Conservation (phyloP, 2,329 filamentous ascomycete species). For the Dothideomycetidae sp. region DNA sequence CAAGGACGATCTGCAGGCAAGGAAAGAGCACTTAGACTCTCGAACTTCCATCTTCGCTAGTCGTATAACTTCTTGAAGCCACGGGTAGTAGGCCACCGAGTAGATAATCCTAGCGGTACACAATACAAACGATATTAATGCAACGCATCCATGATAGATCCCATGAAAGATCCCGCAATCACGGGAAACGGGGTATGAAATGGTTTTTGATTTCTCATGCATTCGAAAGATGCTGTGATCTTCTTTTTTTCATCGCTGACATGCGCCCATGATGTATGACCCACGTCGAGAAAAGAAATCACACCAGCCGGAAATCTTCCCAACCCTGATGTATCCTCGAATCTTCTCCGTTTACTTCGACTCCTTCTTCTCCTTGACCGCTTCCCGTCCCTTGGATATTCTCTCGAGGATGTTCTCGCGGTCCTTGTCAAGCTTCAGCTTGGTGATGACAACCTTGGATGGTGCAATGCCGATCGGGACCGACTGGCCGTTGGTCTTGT, state of each 20-base stretch:
- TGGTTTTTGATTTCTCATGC: slow-evolving; percentile 9
- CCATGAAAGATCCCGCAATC: neutral
- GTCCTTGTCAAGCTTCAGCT: slow-evolving; percentile 97
- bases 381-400: slow-evolving; percentile 67
- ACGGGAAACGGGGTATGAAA: slow-evolving; percentile 1
- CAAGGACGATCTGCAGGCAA: slow-evolving; percentile 70
- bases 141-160: neutral
- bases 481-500: slow-evolving; percentile 94
- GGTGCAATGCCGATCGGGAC: slow-evolving; percentile 90
- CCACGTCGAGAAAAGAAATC: slow-evolving; percentile 7
- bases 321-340: slow-evolving; percentile 8
- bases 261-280: slow-evolving; percentile 8
- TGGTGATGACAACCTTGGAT: slow-evolving; percentile 95
- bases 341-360: slow-evolving; percentile 14
- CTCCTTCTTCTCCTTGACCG: slow-evolving; percentile 46
- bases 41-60: slow-evolving; percentile 64
- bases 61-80: slow-evolving; percentile 81
- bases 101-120: slow-evolving; percentile 71
- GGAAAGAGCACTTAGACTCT: slow-evolving; percentile 37
- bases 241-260: slow-evolving; percentile 8
- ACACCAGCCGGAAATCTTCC: neutral
- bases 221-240: slow-evolving; percentile 10
- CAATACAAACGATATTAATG: slow-evolving; percentile 13
- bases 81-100: slow-evolving; percentile 56
- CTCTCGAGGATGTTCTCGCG: slow-evolving; percentile 77